Percentiles rank a stretch among this genome's conserved stretches.
These are phyloP conservation scores for Penicillium crustosum DNA, from an alignment of 2,329 filamentous ascomycete genomes.

Conservation along the genomic window DNA sequence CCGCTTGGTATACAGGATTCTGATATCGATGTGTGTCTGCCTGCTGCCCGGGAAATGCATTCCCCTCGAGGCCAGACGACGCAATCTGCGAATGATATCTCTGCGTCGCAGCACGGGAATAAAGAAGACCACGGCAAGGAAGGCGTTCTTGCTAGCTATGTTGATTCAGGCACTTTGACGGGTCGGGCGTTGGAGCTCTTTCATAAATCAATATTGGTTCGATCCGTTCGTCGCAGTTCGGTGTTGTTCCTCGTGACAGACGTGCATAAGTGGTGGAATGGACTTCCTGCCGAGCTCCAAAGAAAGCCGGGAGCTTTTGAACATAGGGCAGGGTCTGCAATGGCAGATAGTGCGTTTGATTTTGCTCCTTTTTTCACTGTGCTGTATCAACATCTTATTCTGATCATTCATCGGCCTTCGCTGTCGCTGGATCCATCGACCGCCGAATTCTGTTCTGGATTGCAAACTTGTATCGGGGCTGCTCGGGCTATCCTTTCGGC, in stretches of 20 bases:
- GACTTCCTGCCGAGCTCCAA: slow-evolving; percentile 35
- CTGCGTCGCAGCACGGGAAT: slow-evolving; percentile 2
- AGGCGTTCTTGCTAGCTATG: slow-evolving; percentile 39
- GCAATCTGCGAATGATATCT: neutral
- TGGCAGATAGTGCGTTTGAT: slow-evolving; percentile 27
- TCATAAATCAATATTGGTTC: slow-evolving; percentile 44
- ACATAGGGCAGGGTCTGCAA: neutral
- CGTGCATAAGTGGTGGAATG: slow-evolving; percentile 47
- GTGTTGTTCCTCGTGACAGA: slow-evolving; percentile 42
- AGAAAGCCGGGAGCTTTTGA: slow-evolving; percentile 9
- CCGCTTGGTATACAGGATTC: slow-evolving; percentile 45
- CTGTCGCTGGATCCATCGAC: slow-evolving; percentile 41
- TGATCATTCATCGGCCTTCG: slow-evolving; percentile 42
- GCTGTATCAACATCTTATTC: slow-evolving; percentile 43
- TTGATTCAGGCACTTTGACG: slow-evolving; percentile 41
- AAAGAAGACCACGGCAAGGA: slow-evolving; percentile 25
- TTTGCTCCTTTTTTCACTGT: slow-evolving; percentile 43
- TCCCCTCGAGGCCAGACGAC: slow-evolving; percentile 22
- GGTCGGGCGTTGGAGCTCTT: slow-evolving; percentile 44
- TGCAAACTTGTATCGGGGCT: slow-evolving; percentile 44
- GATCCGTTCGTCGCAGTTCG: slow-evolving; percentile 39
- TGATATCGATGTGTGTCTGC: slow-evolving; percentile 50
- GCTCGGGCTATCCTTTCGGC: slow-evolving; percentile 41
- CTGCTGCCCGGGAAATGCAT: slow-evolving; percentile 43
- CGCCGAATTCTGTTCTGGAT: slow-evolving; percentile 42